Base-by-base conservation (phyloP, 2,329 filamentous ascomycete genomes). In the Falciphora oryzae region DNA sequence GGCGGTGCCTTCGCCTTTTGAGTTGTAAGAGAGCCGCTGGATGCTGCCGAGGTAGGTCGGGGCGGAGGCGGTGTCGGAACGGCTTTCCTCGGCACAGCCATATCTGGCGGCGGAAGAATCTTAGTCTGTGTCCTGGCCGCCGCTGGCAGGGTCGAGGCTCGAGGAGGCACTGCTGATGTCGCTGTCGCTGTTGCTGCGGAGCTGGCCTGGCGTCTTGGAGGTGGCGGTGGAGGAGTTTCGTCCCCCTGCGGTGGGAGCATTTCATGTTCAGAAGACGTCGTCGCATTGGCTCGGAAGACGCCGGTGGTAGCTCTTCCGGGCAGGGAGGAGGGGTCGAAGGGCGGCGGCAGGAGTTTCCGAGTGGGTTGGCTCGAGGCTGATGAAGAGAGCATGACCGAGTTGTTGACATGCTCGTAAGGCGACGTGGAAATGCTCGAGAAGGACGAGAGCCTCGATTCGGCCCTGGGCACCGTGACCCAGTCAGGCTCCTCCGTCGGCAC, bases 401-500 rank as follows among this genome's bases (percentile, higher is more conserved):
- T 76, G 66, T 79, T 81, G 65, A 86, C 79, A 65, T 86, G 82
- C 68, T 87, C 85, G 67, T 84, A 87, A 1, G 83, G 83, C 27
- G 83, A 87, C 64, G 80, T 85, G 13, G 84, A 86, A 66, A 87
- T 80, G 71, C 81, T 85, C 2, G 82, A 85, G 66, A 80, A 79
- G 0, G 83, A 79, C 0, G 83, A 84, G 35, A 83, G 74, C 53
- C 82, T 80, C 22, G 84, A 84, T 57, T 81, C 79, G 3, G 81
- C 77, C 38, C 84, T 78, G 28, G 85, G 82, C 7, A 89, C 80
- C 4, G 83, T 83, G 57, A 96, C 86, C 95, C 95, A 98, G 71
- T 97, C 93, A 13, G 89, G 85, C 74, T 96, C 91, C 38, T 89
- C 83, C 1, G 85, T 88, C 0, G 84, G 80, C 1, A 83, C 83